These are phyloP conservation scores for Peronosclerospora sorghi DNA, from an alignment of 352 stramenopile genomes.

Conservation along the genomic window DNA sequence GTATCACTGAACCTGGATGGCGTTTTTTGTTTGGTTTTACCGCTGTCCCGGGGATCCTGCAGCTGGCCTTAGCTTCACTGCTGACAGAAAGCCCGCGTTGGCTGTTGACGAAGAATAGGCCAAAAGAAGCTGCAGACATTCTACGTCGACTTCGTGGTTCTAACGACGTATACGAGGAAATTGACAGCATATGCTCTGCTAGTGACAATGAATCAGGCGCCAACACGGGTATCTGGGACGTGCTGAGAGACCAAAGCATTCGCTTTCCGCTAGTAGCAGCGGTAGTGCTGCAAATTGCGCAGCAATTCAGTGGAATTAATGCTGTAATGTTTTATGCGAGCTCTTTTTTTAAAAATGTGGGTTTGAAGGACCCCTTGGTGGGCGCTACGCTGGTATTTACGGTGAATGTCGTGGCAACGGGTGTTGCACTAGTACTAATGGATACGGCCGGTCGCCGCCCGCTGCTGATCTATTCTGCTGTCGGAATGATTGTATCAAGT, in stretches of 20 bases:
- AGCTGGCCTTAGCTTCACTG: constrained; percentile 47
- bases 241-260: constrained; percentile 47
- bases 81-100: constrained; percentile 60
- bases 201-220: constrained; percentile 66
- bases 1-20: constrained; percentile 47
- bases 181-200: constrained; percentile 70
- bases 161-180: constrained; percentile 71
- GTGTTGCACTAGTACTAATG: constrained; percentile 62
- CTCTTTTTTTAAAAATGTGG: constrained; percentile 65
- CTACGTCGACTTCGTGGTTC: constrained; percentile 49
- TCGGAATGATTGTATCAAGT: constrained; percentile 58
- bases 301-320: constrained; percentile 70
- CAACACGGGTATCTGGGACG: constrained; percentile 50
- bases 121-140: constrained; percentile 64
- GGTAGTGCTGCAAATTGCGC: constrained; percentile 48
- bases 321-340: constrained; percentile 76
- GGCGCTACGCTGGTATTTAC: constrained; percentile 50
- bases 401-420: constrained; percentile 64
- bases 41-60: constrained; percentile 46
- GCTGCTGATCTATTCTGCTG: constrained; percentile 57
- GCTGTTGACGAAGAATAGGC: constrained; percentile 59
- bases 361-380: constrained; percentile 52
- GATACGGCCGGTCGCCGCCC: constrained; percentile 57
- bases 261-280: constrained; percentile 52
- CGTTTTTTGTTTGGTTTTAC: constrained; percentile 62